Base-by-base conservation (phyloP, 345 rosid genomes). In the Kernera saxatilis region DNA sequence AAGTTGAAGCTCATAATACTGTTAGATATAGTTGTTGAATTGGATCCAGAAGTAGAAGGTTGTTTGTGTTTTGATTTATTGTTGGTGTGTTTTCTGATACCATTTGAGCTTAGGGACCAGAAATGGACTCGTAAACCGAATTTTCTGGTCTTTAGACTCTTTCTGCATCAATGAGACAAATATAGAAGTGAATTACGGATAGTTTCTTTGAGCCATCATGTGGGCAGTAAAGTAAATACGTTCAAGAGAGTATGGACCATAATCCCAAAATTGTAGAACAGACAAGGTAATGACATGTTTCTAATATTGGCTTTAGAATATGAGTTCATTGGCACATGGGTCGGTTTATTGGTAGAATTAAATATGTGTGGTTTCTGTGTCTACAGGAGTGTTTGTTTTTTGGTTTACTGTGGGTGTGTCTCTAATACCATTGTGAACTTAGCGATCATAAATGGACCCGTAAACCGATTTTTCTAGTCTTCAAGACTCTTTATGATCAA, bases 11-110 rank as follows among this genome's bases (percentile, higher is more conserved):
- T 35, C 17, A 36, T 54, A 43, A 26, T 21, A 22, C 15, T 1
- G 49, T 25, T 19, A 30, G 19, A 19, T 27, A n/a, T 69, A 44
- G 46, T 32, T 40, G 11, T 41, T 53, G 26, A 19, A 35, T 6
- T 21, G 46, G 11, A 15, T 30, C n/a, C 18, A 23, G n/a, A 33
- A 44, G 29, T 43, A 45, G 37, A 29, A 8, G 23, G 11, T 40
- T 40, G 17, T 37, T 14, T 35, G 1, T 62, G 9, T 18, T 51
- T 22, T 45, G 27, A 44, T 32, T 30, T 63, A 19, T 30, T 60
- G 50, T 70, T 33, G 55, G 70, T 70, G 33, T 35, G 41, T 49
- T 49, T 45, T 11, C 25, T 52, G 27, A 62, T 49, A 30, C 68
- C 25, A 36, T 8, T 25, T 70, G 29, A 64, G 69, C 21, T 36